These are phyloP conservation scores for Boletus vinaceobasis DNA, from an alignment of 768 basidiomycete species.

Conservation along the genomic window DNA sequence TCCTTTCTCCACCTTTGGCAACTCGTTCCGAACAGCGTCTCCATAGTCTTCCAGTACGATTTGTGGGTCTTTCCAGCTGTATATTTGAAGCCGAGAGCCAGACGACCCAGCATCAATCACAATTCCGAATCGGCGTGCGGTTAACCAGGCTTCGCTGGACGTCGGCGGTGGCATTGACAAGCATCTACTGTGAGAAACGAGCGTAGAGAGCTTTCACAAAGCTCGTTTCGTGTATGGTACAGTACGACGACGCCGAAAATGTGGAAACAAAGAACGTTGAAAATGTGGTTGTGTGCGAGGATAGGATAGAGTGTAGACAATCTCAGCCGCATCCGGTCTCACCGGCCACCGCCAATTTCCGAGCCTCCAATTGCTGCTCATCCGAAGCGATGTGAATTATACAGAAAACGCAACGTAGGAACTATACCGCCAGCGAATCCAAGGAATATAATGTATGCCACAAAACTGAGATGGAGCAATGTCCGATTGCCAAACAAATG, in stretches of 20 bases:
- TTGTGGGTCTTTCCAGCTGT: constrained; percentile 90
- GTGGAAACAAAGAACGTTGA: not conserved
- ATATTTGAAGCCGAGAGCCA: constrained; percentile 93
- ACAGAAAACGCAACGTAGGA: not conserved
- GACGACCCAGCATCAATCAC: constrained; percentile 99
- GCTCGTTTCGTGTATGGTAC: constrained; percentile 9
- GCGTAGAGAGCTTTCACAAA: constrained; percentile 18
- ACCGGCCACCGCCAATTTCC: not conserved
- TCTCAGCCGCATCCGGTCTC: constrained; percentile 2
- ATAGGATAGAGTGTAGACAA: not conserved
- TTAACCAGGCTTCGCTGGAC: constrained; percentile 69
- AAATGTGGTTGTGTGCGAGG: not conserved
- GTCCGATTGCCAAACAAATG: not conserved
- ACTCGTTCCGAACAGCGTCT: constrained; percentile 45
- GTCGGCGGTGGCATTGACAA: constrained; percentile 72
- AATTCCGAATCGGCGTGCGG: constrained; percentile 81
- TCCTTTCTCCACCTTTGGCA: constrained; percentile 92
- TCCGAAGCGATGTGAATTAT: not conserved
- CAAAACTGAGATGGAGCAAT: constrained; percentile 10
- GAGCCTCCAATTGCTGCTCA: not conserved
- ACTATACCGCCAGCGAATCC: not conserved
- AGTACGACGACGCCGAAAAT: not conserved
- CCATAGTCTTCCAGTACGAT: constrained; percentile 51
- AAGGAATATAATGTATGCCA: not conserved
- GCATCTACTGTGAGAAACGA: constrained; percentile 27